Percentiles rank a stretch among this genome's conserved stretches.
phyloP scores from a whole-genome alignment of 2,329 filamentous ascomycete genomes.

The Diaporthe nobilis region DNA sequence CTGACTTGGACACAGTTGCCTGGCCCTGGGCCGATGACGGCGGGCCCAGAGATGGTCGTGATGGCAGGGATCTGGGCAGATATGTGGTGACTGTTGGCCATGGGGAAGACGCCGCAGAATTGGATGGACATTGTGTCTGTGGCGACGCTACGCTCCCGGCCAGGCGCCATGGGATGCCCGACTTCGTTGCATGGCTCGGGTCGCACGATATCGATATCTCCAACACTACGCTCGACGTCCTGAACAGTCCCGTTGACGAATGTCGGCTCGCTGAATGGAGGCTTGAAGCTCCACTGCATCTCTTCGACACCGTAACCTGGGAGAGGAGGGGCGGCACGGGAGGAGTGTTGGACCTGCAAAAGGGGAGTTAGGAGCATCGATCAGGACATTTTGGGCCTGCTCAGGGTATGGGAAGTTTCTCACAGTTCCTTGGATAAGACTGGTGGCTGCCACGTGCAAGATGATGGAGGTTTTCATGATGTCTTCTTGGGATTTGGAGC shows the following conservation, averaged over 20 bases:
- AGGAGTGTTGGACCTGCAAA: neutral
- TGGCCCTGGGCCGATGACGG: neutral
- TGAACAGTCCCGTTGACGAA: neutral
- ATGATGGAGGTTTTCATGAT: neutral
- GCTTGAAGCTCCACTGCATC: neutral
- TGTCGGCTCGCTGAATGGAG: neutral
- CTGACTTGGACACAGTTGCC: neutral
- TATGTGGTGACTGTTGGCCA: neutral
- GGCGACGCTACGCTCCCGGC: neutral
- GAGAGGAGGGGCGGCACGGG: no score
- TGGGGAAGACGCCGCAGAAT: neutral
- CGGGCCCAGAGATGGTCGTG: neutral
- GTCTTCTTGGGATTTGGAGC: neutral
- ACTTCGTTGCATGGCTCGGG: neutral
- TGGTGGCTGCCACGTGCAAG: neutral
- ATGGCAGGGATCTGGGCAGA: neutral
- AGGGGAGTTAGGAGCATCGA: neutral
- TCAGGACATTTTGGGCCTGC: neutral
- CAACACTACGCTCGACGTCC: neutral
- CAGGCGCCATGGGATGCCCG: neutral
- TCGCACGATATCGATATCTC: accelerated
- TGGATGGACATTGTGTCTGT: neutral
- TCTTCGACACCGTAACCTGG: neutral
- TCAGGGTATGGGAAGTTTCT: neutral
- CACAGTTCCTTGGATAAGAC: neutral